Evolutionary conservation across 768 basidiomycete species (phyloP).

Genomic region (Tylopilus subfusipes): DNA sequence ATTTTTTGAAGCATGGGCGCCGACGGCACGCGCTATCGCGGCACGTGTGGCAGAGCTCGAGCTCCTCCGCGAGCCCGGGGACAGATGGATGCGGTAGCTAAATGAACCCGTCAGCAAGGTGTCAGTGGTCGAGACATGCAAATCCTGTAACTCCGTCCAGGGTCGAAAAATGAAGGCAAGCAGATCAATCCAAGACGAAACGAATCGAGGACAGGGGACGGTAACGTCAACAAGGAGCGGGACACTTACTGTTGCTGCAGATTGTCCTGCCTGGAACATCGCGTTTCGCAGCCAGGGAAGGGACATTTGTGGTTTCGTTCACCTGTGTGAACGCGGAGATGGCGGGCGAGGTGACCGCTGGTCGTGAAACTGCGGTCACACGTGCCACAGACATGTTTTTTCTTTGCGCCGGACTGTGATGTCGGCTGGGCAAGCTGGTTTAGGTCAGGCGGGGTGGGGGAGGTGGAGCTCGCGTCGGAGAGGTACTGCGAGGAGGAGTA

Average conservation of each 20-base stretch:
- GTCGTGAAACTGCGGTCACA: constrained; percentile 84
- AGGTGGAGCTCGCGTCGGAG: constrained; percentile 25
- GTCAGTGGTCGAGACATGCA: constrained; percentile 5
- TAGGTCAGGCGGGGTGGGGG: constrained; percentile 5
- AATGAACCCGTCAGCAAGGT: constrained; percentile 11
- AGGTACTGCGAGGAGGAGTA: constrained; percentile 22
- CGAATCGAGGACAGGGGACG: constrained; percentile 1
- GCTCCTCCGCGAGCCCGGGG: constrained; percentile 70
- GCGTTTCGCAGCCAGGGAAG: constrained; percentile 91
- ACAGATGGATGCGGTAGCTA: constrained; percentile 79
- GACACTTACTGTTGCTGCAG: constrained; percentile 43
- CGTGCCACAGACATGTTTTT: constrained; percentile 59
- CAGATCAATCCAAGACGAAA: neutral
- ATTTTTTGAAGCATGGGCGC: constrained; percentile 21
- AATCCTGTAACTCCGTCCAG: constrained; percentile 11
- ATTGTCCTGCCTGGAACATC: constrained; percentile 89
- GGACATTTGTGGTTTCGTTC: constrained; percentile 92
- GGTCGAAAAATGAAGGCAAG: constrained; percentile 12
- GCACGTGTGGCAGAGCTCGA: constrained; percentile 54
- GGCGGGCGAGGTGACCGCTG: constrained; percentile 83
- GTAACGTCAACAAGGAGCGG: neutral
- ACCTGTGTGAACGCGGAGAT: constrained; percentile 87
- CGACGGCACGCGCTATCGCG: constrained; percentile 47
- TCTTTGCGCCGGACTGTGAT: constrained; percentile 18
- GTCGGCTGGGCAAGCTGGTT: neutral